A percentile compares a stretch with the other conserved stretches of the same genome.
Evolutionary conservation across 495 filamentous ascomycete species (phyloP).

Genomic region (Neohortaea acidophila): DNA sequence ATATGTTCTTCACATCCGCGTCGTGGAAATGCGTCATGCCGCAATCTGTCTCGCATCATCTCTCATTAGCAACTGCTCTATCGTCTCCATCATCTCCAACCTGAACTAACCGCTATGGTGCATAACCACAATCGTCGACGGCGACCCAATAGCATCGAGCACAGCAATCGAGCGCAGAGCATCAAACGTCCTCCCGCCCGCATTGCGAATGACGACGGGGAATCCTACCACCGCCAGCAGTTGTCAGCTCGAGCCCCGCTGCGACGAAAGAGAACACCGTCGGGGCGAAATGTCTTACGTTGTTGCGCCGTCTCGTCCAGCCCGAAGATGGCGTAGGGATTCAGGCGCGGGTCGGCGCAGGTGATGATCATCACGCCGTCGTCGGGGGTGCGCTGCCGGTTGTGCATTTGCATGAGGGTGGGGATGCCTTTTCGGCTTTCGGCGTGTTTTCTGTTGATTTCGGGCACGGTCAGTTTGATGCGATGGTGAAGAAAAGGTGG

Average conservation of each 20-base stretch:
- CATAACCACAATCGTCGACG: slow-evolving; percentile 23
- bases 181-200: slow-evolving; percentile 22
- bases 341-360: slow-evolving; percentile 23
- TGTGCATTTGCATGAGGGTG: slow-evolving; percentile 7
- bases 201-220: slow-evolving; percentile 23
- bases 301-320: slow-evolving; percentile 17
- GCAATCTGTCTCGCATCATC: too few relatives aligned
- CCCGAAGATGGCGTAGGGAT: slow-evolving; percentile 24
- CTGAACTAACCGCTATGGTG: too few relatives aligned
- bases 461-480: too few relatives aligned
- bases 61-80: too few relatives aligned
- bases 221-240: too few relatives aligned
- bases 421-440: neutral
- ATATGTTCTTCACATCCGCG: slow-evolving; percentile 12
- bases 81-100: too few relatives aligned
- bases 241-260: slow-evolving; percentile 9
- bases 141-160: slow-evolving; percentile 19
- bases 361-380: slow-evolving; percentile 13
- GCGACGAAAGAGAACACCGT: neutral
- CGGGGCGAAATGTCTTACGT: neutral
- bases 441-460: neutral
- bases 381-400: neutral
- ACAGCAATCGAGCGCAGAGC: slow-evolving; percentile 20
- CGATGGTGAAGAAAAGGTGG: too few relatives aligned
- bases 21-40: slow-evolving; percentile 25